These are phyloP conservation scores for Gastrolobium villosum DNA, from an alignment of 306 rosid genomes.

Conservation along the genomic window DNA sequence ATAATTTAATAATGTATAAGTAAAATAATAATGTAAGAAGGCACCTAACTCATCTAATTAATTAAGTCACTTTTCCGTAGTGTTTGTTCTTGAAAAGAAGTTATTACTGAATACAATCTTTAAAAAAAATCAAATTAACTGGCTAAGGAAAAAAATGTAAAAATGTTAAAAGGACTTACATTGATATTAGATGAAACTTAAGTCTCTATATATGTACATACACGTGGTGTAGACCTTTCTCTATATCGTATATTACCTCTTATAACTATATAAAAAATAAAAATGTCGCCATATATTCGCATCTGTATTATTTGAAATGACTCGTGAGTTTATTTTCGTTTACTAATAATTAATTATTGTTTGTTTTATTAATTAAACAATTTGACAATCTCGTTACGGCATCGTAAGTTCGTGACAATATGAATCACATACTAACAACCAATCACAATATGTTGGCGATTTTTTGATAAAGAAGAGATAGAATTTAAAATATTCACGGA, in stretches of 20 bases:
- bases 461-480: not conserved
- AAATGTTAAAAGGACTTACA: too few relatives aligned
- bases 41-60: too few relatives aligned
- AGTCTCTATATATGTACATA: not conserved
- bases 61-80: too few relatives aligned
- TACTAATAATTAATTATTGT: not conserved
- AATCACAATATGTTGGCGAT: not conserved
- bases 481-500: constrained; percentile 5
- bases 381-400: not conserved
- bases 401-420: too few relatives aligned
- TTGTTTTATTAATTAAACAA: not conserved
- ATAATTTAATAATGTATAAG: too few relatives aligned
- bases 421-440: too few relatives aligned
- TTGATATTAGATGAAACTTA: too few relatives aligned
- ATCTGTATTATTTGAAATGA: not conserved
- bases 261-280: not conserved
- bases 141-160: too few relatives aligned
- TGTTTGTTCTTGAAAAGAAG: too few relatives aligned
- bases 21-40: too few relatives aligned
- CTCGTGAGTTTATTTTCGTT: not conserved
- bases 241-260: not conserved
- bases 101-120: too few relatives aligned
- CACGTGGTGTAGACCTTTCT: not conserved
- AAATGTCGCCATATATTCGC: not conserved
- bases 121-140: too few relatives aligned